A percentile compares a stretch with the other conserved stretches of the same genome.
phyloP scores from a whole-genome alignment of 2,329 filamentous ascomycete species.

The Colletotrichum echinochloae region DNA sequence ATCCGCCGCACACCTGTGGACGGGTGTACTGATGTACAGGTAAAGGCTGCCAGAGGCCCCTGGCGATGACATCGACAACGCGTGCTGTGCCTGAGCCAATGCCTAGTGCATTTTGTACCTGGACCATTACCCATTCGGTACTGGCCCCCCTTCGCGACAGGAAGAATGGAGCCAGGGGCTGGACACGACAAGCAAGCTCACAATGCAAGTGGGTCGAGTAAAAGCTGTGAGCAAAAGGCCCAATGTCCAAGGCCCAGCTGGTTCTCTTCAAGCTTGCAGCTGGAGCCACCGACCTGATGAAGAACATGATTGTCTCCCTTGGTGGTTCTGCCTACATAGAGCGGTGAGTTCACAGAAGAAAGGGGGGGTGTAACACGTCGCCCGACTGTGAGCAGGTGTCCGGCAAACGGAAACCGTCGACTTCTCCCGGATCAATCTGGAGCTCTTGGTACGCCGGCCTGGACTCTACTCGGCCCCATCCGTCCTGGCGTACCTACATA shows the following conservation, averaged over 20 bases:
- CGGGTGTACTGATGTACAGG: no score
- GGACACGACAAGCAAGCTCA: not conserved
- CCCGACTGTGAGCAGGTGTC: not conserved
- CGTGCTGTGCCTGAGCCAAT: constrained; percentile 11
- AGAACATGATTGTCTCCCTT: not conserved
- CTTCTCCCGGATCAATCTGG: not conserved
- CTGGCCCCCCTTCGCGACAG: not conserved
- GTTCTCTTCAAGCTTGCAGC: not conserved
- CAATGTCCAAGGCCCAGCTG: not conserved
- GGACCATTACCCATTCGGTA: not conserved
- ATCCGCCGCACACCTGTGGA: not conserved
- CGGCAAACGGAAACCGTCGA: not conserved
- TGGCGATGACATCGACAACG: constrained; percentile 2
- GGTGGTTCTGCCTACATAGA: no score
- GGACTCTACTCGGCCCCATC: not conserved
- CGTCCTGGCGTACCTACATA: no score
- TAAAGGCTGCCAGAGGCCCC: not conserved
- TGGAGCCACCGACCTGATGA: not conserved
- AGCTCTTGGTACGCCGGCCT: not conserved
- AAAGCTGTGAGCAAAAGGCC: not conserved
- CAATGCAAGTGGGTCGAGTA: not conserved
- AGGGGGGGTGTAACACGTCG: not conserved
- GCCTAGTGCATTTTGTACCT: not conserved
- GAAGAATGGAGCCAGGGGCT: not conserved
- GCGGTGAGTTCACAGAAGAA: not conserved